A percentile compares a stretch with the other conserved stretches of the same genome.
Conservation (phyloP, 1,284 basidiomycete genomes). For the Ceratobasidium papillatum region DNA sequence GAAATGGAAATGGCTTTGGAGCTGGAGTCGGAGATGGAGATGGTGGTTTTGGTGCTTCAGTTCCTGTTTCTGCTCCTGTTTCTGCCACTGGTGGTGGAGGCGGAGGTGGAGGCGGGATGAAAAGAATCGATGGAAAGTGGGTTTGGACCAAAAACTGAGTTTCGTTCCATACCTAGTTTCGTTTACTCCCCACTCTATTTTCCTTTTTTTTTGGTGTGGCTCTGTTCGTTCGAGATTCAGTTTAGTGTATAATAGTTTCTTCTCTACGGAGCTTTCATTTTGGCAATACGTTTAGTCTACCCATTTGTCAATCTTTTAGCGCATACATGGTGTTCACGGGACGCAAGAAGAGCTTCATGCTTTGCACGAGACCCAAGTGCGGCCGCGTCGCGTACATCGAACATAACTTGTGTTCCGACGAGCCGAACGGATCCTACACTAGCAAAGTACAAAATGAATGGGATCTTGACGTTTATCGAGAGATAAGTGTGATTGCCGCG, state of each 20-base stretch:
- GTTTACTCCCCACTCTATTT: not conserved
- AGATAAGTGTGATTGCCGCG: conserved; percentile 11
- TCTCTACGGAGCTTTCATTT: not conserved
- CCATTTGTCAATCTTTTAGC: not conserved
- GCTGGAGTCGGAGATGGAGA: not conserved
- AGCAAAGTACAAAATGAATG: not conserved
- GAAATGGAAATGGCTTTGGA: not conserved
- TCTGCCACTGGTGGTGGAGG: conserved; percentile 55
- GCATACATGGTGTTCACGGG: not conserved
- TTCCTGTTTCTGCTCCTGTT: not conserved
- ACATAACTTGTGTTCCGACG: not conserved
- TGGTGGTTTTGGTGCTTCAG: not conserved
- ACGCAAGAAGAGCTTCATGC: not conserved
- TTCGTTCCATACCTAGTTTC: not conserved
- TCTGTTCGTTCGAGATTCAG: not conserved
- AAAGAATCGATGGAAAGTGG: conserved; percentile 75
- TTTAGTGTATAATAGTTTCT: not conserved
- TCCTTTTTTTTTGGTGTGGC: not conserved
- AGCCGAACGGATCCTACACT: conserved; percentile 22
- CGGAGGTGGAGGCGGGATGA: conserved; percentile 66
- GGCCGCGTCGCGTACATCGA: conserved; percentile 3
- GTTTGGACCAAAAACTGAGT: conserved; percentile 52
- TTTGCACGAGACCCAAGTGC: conserved; percentile 13
- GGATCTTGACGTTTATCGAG: not conserved
- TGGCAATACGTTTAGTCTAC: not conserved